Evolutionary conservation across 768 basidiomycete species (phyloP).

Genomic region (Suillus paluster): DNA sequence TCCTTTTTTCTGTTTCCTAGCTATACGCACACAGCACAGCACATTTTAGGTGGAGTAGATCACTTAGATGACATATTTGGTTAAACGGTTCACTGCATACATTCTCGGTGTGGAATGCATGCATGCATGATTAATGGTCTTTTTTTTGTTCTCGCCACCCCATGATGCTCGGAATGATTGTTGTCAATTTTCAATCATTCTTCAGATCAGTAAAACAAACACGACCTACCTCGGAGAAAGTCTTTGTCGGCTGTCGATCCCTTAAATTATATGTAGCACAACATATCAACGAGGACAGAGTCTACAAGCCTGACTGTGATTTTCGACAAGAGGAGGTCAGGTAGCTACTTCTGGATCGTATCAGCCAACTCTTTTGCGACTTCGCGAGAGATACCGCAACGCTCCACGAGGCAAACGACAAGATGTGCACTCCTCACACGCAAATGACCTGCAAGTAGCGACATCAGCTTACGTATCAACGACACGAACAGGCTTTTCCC

Average conservation of each 20-base stretch:
- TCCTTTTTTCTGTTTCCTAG: not conserved
- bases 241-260: no score
- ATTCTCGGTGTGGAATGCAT: not conserved
- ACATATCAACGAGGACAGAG: not conserved
- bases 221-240: no score
- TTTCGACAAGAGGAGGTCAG: not conserved
- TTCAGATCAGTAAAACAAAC: no score
- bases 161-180: not conserved
- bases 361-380: constrained; percentile 27
- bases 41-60: not conserved
- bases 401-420: constrained; percentile 22
- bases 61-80: not conserved
- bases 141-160: not conserved
- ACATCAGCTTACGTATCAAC: constrained; percentile 16
- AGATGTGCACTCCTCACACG: constrained; percentile 22
- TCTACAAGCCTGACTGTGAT: not conserved
- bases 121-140: not conserved
- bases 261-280: no score
- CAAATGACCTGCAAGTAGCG: constrained; percentile 17
- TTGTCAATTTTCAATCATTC: not conserved
- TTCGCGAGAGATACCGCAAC: constrained; percentile 31
- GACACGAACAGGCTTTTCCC: constrained; percentile 20
- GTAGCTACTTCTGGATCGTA: constrained; percentile 18
- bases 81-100: not conserved
- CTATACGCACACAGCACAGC: not conserved